Evolutionary conservation across 2,329 filamentous ascomycete genomes (phyloP), one percentile per base, ranked within the genome.

Genomic region (Thielaviopsis populi): DNA sequence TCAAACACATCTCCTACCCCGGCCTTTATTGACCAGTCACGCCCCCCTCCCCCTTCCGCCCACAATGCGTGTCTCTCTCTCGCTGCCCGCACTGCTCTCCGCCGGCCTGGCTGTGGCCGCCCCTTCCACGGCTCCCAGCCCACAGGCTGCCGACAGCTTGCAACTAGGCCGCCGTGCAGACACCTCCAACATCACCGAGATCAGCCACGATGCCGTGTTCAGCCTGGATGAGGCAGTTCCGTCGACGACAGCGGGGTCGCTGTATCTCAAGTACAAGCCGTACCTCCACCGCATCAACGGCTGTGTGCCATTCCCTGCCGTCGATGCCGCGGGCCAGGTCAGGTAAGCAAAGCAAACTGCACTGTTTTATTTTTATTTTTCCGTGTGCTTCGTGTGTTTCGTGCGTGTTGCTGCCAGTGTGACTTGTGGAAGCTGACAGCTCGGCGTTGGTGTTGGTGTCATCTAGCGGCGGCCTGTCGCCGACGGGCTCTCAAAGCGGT

Each of bases 281-380:
- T 73, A 70, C 65, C 68, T 74, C 37, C 68, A 70, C 40, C 56
- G 58, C 7, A 78, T 85, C 22, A 80, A 81, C 68, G 83, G 83
- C 53, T 86, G 83, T 66, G 82, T 85, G 8, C 81, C 83, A 0
- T 86, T 83, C 69, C 82, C 83, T 0, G 83, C 79, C 1, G 83
- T 86, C 1, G 79, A 86, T 66, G 75, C 76, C 0, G 71, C 73
- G 0, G 83, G 83, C 2, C 75, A 85, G 67, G 84, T 80, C 10
- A 75, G 77, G 82, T 84, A 70, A 66, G 74, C 68, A 33, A 22
- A 8, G 27, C 17, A 58, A 11, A 24, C 13, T 11, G 22, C n/a
- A n/a, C n/a, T n/a, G n/a, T n/a, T n/a, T n/a, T n/a, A n/a, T n/a
- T n/a, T n/a, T n/a, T n/a, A n/a, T n/a, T n/a, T n/a, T n/a, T n/a